Percentiles rank a stretch among this genome's conserved stretches.
Conservation (phyloP, 257 asterid genomes). For the Catharanthus roseus region DNA sequence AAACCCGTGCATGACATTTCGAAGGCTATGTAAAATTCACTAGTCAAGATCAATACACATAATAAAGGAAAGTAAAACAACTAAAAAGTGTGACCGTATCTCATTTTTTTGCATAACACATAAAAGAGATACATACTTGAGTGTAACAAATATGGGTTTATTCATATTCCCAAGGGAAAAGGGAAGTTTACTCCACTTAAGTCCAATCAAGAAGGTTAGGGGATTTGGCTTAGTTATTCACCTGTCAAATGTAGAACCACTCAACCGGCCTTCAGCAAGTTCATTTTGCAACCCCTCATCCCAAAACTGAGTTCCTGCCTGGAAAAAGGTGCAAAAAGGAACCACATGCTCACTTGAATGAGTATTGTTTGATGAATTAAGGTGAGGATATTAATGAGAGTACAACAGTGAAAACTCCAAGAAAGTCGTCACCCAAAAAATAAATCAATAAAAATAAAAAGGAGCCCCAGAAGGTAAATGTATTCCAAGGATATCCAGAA, state of each 20-base stretch:
- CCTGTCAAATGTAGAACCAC: constrained; percentile 95
- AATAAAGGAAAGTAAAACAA: too few relatives aligned
- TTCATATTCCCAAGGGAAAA: too few relatives aligned
- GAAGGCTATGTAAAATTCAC: background rate
- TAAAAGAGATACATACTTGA: too few relatives aligned
- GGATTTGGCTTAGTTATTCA: constrained; percentile 20
- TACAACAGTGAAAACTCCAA: background rate
- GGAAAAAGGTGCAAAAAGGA: constrained; percentile 26
- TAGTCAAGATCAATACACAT: too few relatives aligned
- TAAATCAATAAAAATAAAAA: too few relatives aligned
- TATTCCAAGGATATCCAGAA: background rate
- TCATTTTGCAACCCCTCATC: constrained; percentile 87
- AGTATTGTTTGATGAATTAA: background rate
- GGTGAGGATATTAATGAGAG: background rate
- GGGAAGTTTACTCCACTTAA: background rate
- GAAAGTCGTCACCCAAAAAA: too few relatives aligned
- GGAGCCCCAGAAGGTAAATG: too few relatives aligned
- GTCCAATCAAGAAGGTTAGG: constrained; percentile 1
- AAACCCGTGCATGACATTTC: background rate
- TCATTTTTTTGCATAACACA: background rate
- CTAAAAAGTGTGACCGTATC: background rate
- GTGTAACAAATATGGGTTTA: too few relatives aligned
- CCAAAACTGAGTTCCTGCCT: constrained; percentile 99
- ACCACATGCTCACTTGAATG: background rate
- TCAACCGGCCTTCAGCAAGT: constrained; percentile 82